Evolutionary conservation across 163 green algal genomes (phyloP).

Genomic region (Coccomyxa subellipsoidea): DNA sequence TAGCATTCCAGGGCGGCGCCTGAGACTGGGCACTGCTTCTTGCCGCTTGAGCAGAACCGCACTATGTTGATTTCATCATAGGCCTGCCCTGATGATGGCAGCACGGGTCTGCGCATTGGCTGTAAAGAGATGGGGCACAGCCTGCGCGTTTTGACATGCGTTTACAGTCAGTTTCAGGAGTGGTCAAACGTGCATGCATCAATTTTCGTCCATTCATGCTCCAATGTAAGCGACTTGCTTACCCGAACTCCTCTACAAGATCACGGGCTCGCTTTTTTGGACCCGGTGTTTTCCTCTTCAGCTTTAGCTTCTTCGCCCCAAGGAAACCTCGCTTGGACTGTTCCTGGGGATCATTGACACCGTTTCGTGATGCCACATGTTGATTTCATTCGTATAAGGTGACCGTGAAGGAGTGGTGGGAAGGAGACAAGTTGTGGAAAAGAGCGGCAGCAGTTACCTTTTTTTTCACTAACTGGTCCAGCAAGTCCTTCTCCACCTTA

Average conservation of each 20-base stretch:
- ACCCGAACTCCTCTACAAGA: slow-evolving; percentile 21
- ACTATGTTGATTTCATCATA: slow-evolving; percentile 30
- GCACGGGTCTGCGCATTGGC: slow-evolving; percentile 24
- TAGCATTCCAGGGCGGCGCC: slow-evolving; percentile 5
- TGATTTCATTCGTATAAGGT: no score
- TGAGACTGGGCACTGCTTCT: slow-evolving; percentile 12
- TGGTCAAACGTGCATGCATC: no score
- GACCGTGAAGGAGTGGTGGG: no score
- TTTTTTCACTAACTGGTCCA: neutral
- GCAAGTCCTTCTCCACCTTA: neutral
- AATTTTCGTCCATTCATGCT: no score
- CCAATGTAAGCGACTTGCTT: neutral
- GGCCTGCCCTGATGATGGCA: slow-evolving; percentile 23
- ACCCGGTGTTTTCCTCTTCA: neutral
- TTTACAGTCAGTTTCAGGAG: neutral
- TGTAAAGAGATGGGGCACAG: slow-evolving; percentile 24
- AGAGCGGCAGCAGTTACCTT: neutral
- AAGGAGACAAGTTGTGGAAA: neutral
- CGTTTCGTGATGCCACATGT: no score
- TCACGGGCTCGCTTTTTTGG: neutral
- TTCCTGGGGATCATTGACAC: no score
- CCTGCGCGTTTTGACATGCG: neutral
- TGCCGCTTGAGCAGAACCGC: neutral
- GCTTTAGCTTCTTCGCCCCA: neutral
- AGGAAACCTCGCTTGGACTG: neutral